These are phyloP conservation scores for Teunomyces atbi DNA, from an alignment of 805 yeast genomes.

Conservation along the genomic window DNA sequence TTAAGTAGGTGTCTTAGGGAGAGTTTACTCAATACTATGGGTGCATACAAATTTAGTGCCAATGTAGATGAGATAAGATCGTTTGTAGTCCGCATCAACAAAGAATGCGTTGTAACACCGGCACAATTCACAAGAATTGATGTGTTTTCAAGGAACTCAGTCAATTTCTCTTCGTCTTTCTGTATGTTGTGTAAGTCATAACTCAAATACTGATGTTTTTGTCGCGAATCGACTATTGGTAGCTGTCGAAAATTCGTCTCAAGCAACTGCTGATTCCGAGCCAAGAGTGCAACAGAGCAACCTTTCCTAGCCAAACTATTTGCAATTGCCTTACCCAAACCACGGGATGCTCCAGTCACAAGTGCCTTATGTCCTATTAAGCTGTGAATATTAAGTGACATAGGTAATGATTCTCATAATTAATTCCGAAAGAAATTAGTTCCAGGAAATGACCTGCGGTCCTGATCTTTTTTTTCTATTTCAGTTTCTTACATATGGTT, in stretches of 20 bases:
- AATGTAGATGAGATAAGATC: conserved; percentile 46
- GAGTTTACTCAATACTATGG: conserved; percentile 57
- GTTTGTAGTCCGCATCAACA: conserved; percentile 44
- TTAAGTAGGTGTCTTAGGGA: conserved; percentile 52
- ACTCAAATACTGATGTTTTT: conserved; percentile 29
- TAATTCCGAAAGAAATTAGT: not conserved
- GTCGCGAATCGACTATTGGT: conserved; percentile 14
- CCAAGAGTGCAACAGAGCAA: conserved; percentile 48
- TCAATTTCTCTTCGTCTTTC: not conserved
- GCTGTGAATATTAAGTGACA: not conserved
- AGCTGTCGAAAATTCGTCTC: conserved; percentile 16
- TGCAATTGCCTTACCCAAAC: conserved; percentile 63
- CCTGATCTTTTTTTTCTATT: too few relatives aligned
- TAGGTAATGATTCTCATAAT: not conserved
- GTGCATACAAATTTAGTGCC: conserved; percentile 56
- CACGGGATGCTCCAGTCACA: conserved; percentile 70
- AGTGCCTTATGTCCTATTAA: conserved; percentile 37
- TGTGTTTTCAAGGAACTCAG: conserved; percentile 27
- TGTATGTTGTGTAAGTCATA: conserved; percentile 27
- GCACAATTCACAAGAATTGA: conserved; percentile 63
- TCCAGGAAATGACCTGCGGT: too few relatives aligned
- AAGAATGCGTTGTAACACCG: conserved; percentile 57
- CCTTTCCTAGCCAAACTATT: conserved; percentile 49
- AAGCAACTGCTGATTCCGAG: conserved; percentile 45
- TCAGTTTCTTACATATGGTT: too few relatives aligned